phyloP scores from a whole-genome alignment of 805 yeast species.

The Candida oleophila region DNA sequence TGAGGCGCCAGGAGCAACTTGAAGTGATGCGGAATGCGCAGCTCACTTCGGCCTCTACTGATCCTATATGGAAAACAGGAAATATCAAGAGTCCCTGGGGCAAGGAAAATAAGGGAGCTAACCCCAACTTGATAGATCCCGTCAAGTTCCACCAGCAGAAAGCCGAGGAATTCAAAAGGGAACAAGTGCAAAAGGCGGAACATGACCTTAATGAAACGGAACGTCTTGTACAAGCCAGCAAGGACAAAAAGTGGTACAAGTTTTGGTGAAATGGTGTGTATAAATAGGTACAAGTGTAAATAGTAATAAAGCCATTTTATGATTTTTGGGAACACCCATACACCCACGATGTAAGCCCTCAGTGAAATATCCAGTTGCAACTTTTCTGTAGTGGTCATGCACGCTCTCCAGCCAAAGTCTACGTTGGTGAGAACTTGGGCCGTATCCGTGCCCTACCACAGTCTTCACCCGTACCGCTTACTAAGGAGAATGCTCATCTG shows the following conservation, averaged over 20 bases:
- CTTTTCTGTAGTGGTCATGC: not conserved
- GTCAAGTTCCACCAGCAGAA: slow-evolving; percentile 47
- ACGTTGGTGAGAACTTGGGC: too few species aligned
- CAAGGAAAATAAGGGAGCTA: slow-evolving; percentile 35
- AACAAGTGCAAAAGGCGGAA: slow-evolving; percentile 32
- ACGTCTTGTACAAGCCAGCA: slow-evolving; percentile 20
- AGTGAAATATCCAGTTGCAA: too few species aligned
- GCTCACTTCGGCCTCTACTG: slow-evolving; percentile 62
- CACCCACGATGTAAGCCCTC: too few species aligned
- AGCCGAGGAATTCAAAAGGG: slow-evolving; percentile 40
- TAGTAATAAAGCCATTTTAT: not conserved
- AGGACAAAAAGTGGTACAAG: slow-evolving; percentile 18
- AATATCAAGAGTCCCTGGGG: slow-evolving; percentile 69
- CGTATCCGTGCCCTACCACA: too few species aligned
- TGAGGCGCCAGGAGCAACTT: slow-evolving; percentile 67
- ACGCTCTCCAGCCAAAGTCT: not conserved
- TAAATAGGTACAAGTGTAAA: not conserved
- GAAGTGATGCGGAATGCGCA: slow-evolving; percentile 67
- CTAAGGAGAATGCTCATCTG: too few species aligned
- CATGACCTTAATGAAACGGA: slow-evolving; percentile 29
- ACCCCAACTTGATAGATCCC: slow-evolving; percentile 39
- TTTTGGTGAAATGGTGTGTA: slow-evolving; percentile 1
- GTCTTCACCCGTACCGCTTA: too few species aligned
- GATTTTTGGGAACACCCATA: too few species aligned
- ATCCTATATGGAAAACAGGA: slow-evolving; percentile 84